Base-by-base conservation (phyloP, 805 yeast genomes). In the Wickerhamomyces rabaulensis region DNA sequence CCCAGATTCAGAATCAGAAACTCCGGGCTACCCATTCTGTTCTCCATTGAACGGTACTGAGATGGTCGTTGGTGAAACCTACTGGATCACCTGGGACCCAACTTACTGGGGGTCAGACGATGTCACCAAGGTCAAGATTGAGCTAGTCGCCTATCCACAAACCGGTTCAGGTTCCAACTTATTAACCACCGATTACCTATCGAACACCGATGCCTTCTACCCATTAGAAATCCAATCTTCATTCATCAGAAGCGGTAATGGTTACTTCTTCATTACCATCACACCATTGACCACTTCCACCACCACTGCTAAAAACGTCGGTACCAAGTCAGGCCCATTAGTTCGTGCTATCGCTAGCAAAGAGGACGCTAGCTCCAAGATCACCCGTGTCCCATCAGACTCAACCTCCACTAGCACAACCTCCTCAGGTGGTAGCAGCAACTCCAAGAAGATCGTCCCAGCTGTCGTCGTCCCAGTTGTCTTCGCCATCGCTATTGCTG, bases 1-100 rank as follows among this genome's bases (percentile, higher is more conserved):
- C 27, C 74, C 75, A 29, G 43, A 31, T 26, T 45, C 53, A 20
- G 51, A 47, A 29, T 46, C 54, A 16, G 53, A 48, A 41, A 39
- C 55, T 6, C 58, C 57, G 15, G 66, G 66, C 3, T 65, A 64
- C 46, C 76, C 78, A 39, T 72, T 73, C 62, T 73, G 78, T 54
- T 59, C 72, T 19, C 61, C 64, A 12, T 45, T 47, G 12, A 67
- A 69, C 52, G 74, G 71, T 41, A 63, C 76, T 9, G 76, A 72
- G 54, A 54, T 70, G 43, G 62, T 73, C n/a, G 68, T 67, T 37
- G 77, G 76, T 36, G 74, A 73, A 57, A 72, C 73, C 9, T 73
- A 73, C 54, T 73, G 76, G 75, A 56, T 71, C 48, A 72, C 76
- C 15, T 72, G 76, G 76, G 75, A 73, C 47, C 75, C 78, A 46